These are phyloP conservation scores for Gentiana straminea DNA, from an alignment of 257 asterid genomes.

Conservation along the genomic window DNA sequence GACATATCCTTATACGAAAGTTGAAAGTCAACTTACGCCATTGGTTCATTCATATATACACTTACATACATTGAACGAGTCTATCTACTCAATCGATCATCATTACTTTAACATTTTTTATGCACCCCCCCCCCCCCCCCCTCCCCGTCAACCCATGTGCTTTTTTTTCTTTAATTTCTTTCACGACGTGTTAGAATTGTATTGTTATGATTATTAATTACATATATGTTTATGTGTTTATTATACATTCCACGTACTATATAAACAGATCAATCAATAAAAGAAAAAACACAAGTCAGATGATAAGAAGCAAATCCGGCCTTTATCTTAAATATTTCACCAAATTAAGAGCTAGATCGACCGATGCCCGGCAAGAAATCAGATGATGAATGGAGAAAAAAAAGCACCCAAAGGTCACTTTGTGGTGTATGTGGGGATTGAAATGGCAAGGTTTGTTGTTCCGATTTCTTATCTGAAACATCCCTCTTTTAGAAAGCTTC, in stretches of 20 bases:
- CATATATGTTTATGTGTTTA: too few relatives aligned
- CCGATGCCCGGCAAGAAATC: constrained; percentile 25
- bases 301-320: neutral
- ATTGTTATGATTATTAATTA: too few relatives aligned
- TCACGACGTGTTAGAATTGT: too few relatives aligned
- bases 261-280: neutral
- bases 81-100: too few relatives aligned
- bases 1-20: too few relatives aligned
- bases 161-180: too few relatives aligned
- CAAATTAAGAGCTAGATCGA: neutral
- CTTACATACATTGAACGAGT: too few relatives aligned
- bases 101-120: too few relatives aligned
- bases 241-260: constrained; percentile 5
- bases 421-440: constrained; percentile 61
- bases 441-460: constrained; percentile 48
- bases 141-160: too few relatives aligned
- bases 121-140: too few relatives aligned
- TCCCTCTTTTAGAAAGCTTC: constrained; percentile 39
- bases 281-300: neutral
- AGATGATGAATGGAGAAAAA: constrained; percentile 13
- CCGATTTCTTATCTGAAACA: constrained; percentile 44
- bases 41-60: too few relatives aligned
- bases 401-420: constrained; percentile 63
- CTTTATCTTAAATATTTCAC: neutral
- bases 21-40: too few relatives aligned